These are phyloP conservation scores for Penicillium canescens DNA, from an alignment of 495 filamentous ascomycete species.

Conservation along the genomic window DNA sequence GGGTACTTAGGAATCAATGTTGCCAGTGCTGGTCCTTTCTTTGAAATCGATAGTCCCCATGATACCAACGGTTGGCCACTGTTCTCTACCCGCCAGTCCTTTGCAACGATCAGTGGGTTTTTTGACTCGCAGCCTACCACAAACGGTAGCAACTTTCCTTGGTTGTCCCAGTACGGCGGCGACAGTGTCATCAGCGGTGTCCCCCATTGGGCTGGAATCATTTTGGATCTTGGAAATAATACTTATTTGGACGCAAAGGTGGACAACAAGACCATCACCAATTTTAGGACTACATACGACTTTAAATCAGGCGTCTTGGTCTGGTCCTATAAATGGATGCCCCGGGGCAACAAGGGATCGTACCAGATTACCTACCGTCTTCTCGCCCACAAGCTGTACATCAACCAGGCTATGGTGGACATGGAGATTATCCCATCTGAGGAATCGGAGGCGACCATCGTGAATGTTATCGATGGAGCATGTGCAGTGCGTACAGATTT, in stretches of 20 bases:
- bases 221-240: slow-evolving; percentile 56
- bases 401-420: slow-evolving; percentile 64
- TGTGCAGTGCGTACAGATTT: slow-evolving; percentile 60
- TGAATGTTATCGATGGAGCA: slow-evolving; percentile 60
- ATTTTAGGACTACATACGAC: slow-evolving; percentile 61
- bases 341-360: slow-evolving; percentile 44
- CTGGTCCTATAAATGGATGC: slow-evolving; percentile 70
- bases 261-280: slow-evolving; percentile 55
- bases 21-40: slow-evolving; percentile 67
- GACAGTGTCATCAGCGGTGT: slow-evolving; percentile 75
- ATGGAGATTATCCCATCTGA: slow-evolving; percentile 51
- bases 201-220: slow-evolving; percentile 66
- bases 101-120: slow-evolving; percentile 75
- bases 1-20: slow-evolving; percentile 63
- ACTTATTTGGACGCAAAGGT: slow-evolving; percentile 62
- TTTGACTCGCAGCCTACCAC: slow-evolving; percentile 63
- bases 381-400: slow-evolving; percentile 60
- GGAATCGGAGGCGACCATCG: slow-evolving; percentile 49
- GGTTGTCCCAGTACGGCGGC: slow-evolving; percentile 69
- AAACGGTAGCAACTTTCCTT: slow-evolving; percentile 68
- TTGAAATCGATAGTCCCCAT: slow-evolving; percentile 54
- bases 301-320: slow-evolving; percentile 61
- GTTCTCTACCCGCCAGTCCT: slow-evolving; percentile 64
- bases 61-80: slow-evolving; percentile 76
- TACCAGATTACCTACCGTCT: slow-evolving; percentile 60